Conservation (phyloP, 352 stramenopile genomes). For the Phytophthora citrophthora region DNA sequence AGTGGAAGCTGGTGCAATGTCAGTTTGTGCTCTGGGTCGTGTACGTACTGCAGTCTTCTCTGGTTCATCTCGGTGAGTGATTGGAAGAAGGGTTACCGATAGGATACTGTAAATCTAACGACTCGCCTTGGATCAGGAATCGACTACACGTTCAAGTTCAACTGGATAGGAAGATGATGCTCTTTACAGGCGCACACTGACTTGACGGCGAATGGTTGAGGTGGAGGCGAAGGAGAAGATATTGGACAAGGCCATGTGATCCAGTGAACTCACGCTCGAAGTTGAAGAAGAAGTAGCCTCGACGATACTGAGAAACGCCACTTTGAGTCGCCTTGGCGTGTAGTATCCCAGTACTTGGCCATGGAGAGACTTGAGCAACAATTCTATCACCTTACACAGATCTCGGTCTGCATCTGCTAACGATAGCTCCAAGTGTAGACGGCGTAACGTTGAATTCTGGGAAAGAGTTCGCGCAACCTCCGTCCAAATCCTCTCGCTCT, state of each 20-base stretch:
- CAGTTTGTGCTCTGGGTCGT: no score
- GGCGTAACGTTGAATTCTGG: slow-evolving; percentile 16
- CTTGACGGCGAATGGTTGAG: slow-evolving; percentile 17
- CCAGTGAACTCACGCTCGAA: slow-evolving; percentile 17
- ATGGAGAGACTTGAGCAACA: slow-evolving; percentile 21
- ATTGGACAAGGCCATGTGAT: slow-evolving; percentile 34
- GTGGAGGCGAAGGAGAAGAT: slow-evolving; percentile 37
- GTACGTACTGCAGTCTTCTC: no score
- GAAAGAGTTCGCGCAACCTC: slow-evolving; percentile 15
- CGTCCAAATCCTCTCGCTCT: slow-evolving; percentile 15
- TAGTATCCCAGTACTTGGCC: slow-evolving; percentile 21
- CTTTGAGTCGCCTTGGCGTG: slow-evolving; percentile 20
- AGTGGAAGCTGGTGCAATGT: no score
- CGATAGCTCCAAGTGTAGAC: slow-evolving; percentile 15
- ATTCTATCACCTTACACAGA: neutral
- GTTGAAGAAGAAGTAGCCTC: slow-evolving; percentile 14
- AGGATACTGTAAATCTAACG: no score
- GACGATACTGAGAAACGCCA: slow-evolving; percentile 37
- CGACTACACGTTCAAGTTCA: no score
- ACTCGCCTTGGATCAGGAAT: no score
- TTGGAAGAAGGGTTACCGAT: no score
- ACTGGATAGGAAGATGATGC: no score
- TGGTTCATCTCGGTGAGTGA: no score
- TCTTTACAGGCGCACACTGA: slow-evolving; percentile 8
- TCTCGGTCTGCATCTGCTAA: neutral